These are phyloP conservation scores for Athelia psychrophila DNA, from an alignment of 1,284 basidiomycete species.

Conservation along the genomic window DNA sequence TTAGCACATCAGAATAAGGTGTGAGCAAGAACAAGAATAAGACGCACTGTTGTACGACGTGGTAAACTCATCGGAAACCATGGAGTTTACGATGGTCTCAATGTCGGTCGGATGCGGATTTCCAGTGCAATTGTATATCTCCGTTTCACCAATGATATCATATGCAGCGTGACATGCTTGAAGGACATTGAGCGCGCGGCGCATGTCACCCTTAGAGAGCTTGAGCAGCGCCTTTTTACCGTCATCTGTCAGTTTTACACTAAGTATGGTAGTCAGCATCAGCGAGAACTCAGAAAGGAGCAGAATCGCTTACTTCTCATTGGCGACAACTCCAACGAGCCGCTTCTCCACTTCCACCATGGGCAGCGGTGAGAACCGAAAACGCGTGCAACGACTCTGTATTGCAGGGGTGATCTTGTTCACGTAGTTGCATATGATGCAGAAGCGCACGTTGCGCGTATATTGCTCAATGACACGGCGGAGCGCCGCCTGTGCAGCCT, in stretches of 20 bases:
- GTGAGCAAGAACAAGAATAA: background rate
- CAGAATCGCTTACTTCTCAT: slow-evolving; percentile 70
- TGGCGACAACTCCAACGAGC: slow-evolving; percentile 77
- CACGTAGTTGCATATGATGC: slow-evolving; percentile 99
- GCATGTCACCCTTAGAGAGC: slow-evolving; percentile 96
- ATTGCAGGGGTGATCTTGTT: slow-evolving; percentile 99
- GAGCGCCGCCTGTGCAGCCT: slow-evolving; percentile 93
- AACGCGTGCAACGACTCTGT: slow-evolving; percentile 97
- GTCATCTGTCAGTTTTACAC: slow-evolving; percentile 84
- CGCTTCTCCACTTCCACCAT: slow-evolving; percentile 84
- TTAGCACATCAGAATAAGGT: background rate
- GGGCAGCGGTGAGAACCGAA: slow-evolving; percentile 95
- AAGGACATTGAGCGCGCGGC: slow-evolving; percentile 91
- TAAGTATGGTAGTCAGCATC: slow-evolving; percentile 28
- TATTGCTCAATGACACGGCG: slow-evolving; percentile 98
- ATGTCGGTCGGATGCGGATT: slow-evolving; percentile 95
- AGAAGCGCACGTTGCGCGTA: slow-evolving; percentile 98
- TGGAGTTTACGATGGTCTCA: slow-evolving; percentile 89
- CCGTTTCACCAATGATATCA: slow-evolving; percentile 83
- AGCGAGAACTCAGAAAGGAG: slow-evolving; percentile 2
- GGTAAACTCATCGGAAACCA: slow-evolving; percentile 97
- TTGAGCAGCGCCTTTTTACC: slow-evolving; percentile 90
- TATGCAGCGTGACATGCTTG: slow-evolving; percentile 99
- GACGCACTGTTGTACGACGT: slow-evolving; percentile 83
- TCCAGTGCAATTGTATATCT: slow-evolving; percentile 96